Base-by-base conservation (phyloP, 352 stramenopile genomes). In the Globisporangium barbulae region DNA sequence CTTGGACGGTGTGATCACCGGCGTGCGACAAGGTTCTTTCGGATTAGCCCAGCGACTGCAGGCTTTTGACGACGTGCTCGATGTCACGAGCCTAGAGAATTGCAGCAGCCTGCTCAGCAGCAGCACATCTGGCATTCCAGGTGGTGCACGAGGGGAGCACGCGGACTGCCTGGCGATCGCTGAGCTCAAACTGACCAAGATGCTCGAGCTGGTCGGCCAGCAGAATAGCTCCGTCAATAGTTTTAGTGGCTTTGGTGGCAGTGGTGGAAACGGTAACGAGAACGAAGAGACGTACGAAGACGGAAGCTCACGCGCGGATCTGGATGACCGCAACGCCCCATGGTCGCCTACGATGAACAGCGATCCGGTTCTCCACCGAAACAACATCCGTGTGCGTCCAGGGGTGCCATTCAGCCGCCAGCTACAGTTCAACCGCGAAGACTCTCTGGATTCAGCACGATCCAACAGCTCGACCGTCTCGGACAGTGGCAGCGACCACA, bases 181-280 rank as follows among this genome's bases (percentile, higher is more conserved):
- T 0, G 84, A 93, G 63, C 65, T 89, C n/a, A 93, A 93, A 42
- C 65, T 93, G 4, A 81, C 78, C 13, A 91, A 88, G 69, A 89
- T 93, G 47, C 59, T 93, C 2, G 84, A 93, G 59, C 67, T 91
- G 41, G 62, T 93, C 33, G 79, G 84, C n/a, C 84, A 93, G 65
- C 82, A 89, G 21, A 91, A 67, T 63, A 78, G 66, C 7, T 81
- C 81, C 0, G 72, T 80, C 17, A 88, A 78, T 41, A 74, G 72
- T 33, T 93, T 93, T 61, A 75, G 76, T 53, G 68, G 53, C 2
- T 81, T 72, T 44, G 74, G 79, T 30, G 67, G 64, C 10, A 35
- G 25, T 54, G 48, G 48, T 37, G 65, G 61, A 30, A 61, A 57
- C 5, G 59, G 47, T 5, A 35, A 54, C 13, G 66, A 79, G 33